Evolutionary conservation across 106 monocot genomes (phyloP), one percentile per base, ranked within the genome.

Genomic region (Acorus calamus): DNA sequence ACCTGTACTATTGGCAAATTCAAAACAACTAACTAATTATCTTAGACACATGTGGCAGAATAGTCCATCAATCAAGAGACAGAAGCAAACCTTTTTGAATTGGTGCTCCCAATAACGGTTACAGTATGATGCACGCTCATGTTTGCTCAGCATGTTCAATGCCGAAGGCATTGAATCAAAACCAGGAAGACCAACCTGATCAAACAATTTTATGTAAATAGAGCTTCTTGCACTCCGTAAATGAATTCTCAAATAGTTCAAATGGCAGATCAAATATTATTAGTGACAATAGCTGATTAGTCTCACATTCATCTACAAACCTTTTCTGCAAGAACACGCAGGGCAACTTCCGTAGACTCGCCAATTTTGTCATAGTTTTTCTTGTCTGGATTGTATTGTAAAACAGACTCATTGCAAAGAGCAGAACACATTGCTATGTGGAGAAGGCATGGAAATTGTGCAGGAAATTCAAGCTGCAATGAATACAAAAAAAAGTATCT

Each of bases 161-260:
- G 98, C 92, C 56, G 91, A 85, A 72, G 92, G 98, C 98, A 98
- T 98, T 59, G 98, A 98, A 77, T 98, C 87, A 98, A 98, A 98
- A 76, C 98, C 98, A 72, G 98, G 98, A 73, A 98, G 92, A 28
- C 98, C 98, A 66, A 98, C 92, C 98, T 98, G 79, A 71, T 44
- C 78, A 46, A 57, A 28, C 14, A 57, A 14, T 57, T 3, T 57
- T 28, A 28, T 28, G 28, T 28, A 28, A 28, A 28, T 28, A 28
- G 12, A 28, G 4, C 2, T 50, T 0, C 65, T 44, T 6, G 42
- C n/a, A 52, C 8, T 12, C 66, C 41, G 69, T 44, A 52, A 41
- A 57, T 47, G 50, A 45, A 65, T 77, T 51, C 57, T 59, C 67
- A 54, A 64, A 12, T 61, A 10, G 3, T 58, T 59, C 44, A 9